phyloP scores from a whole-genome alignment of 805 yeast species.

The Wickerhamomyces chambardii region DNA sequence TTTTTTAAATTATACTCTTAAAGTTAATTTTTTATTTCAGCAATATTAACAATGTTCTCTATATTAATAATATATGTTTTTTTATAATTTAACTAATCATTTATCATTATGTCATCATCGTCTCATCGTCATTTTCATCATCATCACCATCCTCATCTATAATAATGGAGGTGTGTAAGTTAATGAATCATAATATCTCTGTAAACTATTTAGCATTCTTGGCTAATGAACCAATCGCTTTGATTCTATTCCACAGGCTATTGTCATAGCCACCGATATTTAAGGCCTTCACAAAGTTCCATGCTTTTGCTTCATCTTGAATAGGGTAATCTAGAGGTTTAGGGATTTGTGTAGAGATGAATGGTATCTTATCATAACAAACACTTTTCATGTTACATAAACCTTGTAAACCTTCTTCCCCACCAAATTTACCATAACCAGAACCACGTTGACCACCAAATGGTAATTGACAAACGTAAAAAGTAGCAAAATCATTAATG shows the following conservation, averaged over 20 bases:
- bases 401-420: slow-evolving; percentile 93
- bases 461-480: slow-evolving; percentile 91
- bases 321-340: slow-evolving; percentile 90
- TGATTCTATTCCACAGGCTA: slow-evolving; percentile 60
- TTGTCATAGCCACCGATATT: slow-evolving; percentile 79
- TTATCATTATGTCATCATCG: too few species aligned
- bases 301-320: slow-evolving; percentile 68
- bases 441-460: slow-evolving; percentile 93
- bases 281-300: slow-evolving; percentile 78
- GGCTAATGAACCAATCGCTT: slow-evolving; percentile 46
- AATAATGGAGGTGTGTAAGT: too few species aligned
- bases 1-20: too few species aligned
- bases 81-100: too few species aligned
- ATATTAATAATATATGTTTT: too few species aligned
- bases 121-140: too few species aligned
- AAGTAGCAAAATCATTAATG: slow-evolving; percentile 95
- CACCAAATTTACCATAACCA: slow-evolving; percentile 97
- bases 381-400: slow-evolving; percentile 82
- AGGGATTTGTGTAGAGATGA: slow-evolving; percentile 79
- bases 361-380: slow-evolving; percentile 74
- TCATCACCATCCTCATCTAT: too few species aligned
- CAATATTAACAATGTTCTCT: too few species aligned
- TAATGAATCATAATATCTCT: too few species aligned
- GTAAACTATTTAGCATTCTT: slow-evolving; percentile 23
- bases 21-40: too few species aligned